Base-by-base conservation (phyloP, 2,329 filamentous ascomycete genomes). In the Cytospora paraplurivora region DNA sequence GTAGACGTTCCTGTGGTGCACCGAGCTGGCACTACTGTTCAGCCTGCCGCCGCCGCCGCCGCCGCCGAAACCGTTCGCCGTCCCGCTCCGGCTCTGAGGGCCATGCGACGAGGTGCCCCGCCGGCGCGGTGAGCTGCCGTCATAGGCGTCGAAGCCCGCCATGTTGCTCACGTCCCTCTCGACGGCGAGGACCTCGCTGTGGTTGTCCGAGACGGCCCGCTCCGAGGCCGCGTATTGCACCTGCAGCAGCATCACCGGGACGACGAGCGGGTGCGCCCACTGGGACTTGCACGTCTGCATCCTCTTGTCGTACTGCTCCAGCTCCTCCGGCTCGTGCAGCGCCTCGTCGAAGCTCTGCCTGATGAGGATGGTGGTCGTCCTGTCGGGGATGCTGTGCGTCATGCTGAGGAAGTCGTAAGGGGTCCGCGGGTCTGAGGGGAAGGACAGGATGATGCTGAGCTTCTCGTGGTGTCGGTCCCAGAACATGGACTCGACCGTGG, bases 351-450 rank as follows among this genome's bases (percentile, higher is more conserved):
- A 79, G 0, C 78, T 80, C 55, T 80, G 77, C 5, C 79, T 74
- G 44, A 81, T 73, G 7, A 81, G 68, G 21, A 78, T 75, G 1
- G 76, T 80, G 2, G 78, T 72, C 3, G 73, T 75, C 21, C 74
- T 74, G 8, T 72, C 74, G 10, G 72, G 68, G 41, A 81, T 68
- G 60, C 76, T 73, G 68, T 81, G 80, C 5, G 77, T 76, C 76
- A 81, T 78, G 50, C 78, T 80, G 11, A 81, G 70, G 66, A 81
- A 81, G 68, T 81, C 79, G 54, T 78, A 81, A 0, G 79, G 78
- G 0, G 79, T 78, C 51, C 75, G 76, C 27, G 79, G 77, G 59
- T 77, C 76, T 27, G 74, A 73, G 4, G 79, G 79, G 67, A 81
- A 81, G 38, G 77, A 77, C 58, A 81, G 72, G 58, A 81, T 77